Base-by-base conservation (phyloP, 169 alveolate genomes). In the Plasmodium gaboni region DNA sequence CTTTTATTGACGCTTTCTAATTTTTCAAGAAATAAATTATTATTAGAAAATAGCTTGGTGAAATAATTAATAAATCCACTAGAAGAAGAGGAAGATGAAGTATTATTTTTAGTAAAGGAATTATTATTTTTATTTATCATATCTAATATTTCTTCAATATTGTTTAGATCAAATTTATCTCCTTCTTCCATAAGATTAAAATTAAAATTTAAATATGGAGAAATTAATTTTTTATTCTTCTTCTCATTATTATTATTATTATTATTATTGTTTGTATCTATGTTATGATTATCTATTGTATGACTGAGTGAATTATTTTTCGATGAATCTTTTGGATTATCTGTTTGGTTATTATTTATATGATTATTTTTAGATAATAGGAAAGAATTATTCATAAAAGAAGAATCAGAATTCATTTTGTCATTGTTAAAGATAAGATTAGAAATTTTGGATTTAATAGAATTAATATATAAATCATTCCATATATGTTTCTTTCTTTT, bases 131-230 rank as follows among this genome's bases (percentile, higher is more conserved):
- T 86, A 44, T 71, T 71, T 86, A 86, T 86, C 15, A 86, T 71
- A 22, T 86, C 92, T 71, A 86, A 65, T 60, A 86, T 86, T 86
- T 86, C 92, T 70, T 86, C 92, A 15, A 86, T 86, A 60, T 68
- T 68, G 53, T 70, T 70, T 28, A 86, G 55, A 24, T 86, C 76
- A 50, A 86, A 53, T 51, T 71, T 69, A 60, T 65, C 70, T 32
- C 50, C 87, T 17, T 86, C 87, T 51, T 69, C 44, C 28, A 71
- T 64, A 44, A 86, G 46, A 22, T 73, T 73, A 24, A 86, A 86
- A 51, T 86, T 69, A 53, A 86, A 86, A 53, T 86, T 48, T 19
- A 69, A 17, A 61, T 72, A 71, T 15, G 91, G 67, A 57, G 22
- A 9, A 38, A 38, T 38, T 10, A 55, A 7, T 38, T 59, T 10